Conservation (phyloP, 1,284 basidiomycete species). For the Ustilago loliicola region DNA sequence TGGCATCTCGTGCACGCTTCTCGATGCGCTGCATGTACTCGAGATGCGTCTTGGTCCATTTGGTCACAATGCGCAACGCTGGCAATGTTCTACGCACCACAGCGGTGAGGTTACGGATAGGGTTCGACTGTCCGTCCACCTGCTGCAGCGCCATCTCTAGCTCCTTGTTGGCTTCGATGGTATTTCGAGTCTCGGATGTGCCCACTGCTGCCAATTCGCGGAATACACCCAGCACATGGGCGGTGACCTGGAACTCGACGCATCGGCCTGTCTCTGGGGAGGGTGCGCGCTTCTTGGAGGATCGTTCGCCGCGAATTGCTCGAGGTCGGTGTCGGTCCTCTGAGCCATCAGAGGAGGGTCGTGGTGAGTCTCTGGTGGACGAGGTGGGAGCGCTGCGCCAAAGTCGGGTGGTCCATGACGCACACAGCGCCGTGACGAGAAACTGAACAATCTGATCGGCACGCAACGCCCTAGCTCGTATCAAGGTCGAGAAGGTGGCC, state of each 20-base stretch:
- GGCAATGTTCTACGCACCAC: slow-evolving; percentile 87
- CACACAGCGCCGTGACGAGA: slow-evolving; percentile 59
- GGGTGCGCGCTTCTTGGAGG: slow-evolving; percentile 36
- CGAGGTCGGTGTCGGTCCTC: slow-evolving; percentile 45
- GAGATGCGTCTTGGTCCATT: slow-evolving; percentile 87
- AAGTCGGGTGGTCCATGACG: slow-evolving; percentile 60
- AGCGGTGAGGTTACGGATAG: slow-evolving; percentile 84
- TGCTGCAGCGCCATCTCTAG: slow-evolving; percentile 11
- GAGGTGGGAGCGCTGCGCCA: slow-evolving; percentile 46
- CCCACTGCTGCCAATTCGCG: slow-evolving; percentile 80
- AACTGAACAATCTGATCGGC: slow-evolving; percentile 64
- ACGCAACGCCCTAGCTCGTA: slow-evolving; percentile 47
- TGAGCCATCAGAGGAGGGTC: slow-evolving; percentile 29
- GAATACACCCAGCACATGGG: slow-evolving; percentile 81
- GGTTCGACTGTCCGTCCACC: slow-evolving; percentile 8
- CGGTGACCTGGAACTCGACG: slow-evolving; percentile 78
- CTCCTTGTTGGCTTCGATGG: slow-evolving; percentile 75
- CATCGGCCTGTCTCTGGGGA: slow-evolving; percentile 43
- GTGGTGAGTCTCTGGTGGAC: slow-evolving; percentile 29
- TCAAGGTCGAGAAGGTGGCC: slow-evolving; percentile 45
- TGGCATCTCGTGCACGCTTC: slow-evolving; percentile 44
- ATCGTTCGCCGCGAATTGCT: slow-evolving; percentile 76
- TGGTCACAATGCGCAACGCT: slow-evolving; percentile 85
- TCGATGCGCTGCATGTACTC: slow-evolving; percentile 75
- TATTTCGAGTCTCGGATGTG: slow-evolving; percentile 72